Conservation (phyloP, 73 alveolate genomes). For the Paramecium biaurelia region DNA sequence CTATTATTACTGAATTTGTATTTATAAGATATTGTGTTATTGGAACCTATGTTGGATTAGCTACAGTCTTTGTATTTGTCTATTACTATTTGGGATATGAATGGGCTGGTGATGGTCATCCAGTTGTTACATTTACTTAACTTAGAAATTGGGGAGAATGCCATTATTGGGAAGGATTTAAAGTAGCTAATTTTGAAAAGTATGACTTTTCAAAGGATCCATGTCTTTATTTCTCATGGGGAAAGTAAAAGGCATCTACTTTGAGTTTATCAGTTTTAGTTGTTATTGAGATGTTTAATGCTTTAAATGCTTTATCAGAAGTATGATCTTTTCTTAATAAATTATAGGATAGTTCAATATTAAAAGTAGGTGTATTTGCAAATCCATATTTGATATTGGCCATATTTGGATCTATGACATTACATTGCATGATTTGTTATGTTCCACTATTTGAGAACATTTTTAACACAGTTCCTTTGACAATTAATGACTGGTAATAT, state of each 20-base stretch:
- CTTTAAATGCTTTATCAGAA: constrained; percentile 96
- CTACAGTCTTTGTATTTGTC: constrained; percentile 85
- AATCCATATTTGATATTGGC: constrained; percentile 77
- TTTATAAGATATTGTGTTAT: constrained; percentile 76
- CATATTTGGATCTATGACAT: constrained; percentile 73
- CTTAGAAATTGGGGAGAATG: constrained; percentile 73
- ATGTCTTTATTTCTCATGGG: constrained; percentile 93
- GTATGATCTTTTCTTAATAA: neutral
- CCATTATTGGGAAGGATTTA: constrained; percentile 80
- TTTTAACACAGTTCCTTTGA: constrained; percentile 88
- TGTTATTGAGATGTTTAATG: constrained; percentile 95
- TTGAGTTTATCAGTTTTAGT: constrained; percentile 89
- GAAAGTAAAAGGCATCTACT: constrained; percentile 94
- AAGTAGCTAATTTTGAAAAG: constrained; percentile 68
- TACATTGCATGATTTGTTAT: constrained; percentile 88
- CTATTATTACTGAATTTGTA: constrained; percentile 73
- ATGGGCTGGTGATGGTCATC: constrained; percentile 69
- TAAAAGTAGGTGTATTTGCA: constrained; percentile 73
- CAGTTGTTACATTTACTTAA: constrained; percentile 40
- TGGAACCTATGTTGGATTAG: constrained; percentile 93
- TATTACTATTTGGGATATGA: constrained; percentile 75
- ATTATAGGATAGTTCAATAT: constrained; percentile 75
- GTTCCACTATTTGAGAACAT: constrained; percentile 84
- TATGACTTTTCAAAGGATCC: constrained; percentile 81
- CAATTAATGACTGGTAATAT: constrained; percentile 77